A percentile compares a stretch with the other conserved stretches of the same genome.
Evolutionary conservation across 1,139 yeast genomes (phyloP).

Genomic region (Taphrina wiesneri): DNA sequence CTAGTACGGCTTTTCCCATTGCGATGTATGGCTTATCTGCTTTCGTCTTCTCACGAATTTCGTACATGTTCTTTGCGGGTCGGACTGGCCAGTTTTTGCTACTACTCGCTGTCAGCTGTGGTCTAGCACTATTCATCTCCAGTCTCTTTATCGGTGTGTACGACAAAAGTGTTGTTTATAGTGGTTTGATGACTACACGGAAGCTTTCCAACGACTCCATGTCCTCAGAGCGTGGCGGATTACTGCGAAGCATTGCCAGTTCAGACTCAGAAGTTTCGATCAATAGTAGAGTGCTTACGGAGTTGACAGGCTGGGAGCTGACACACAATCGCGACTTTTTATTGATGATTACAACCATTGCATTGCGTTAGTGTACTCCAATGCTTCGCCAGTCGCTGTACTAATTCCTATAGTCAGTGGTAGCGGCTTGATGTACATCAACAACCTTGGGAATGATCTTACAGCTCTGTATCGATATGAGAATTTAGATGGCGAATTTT

Average conservation of each 20-base stretch:
- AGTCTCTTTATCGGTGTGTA: slow-evolving; percentile 17
- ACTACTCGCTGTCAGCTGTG: slow-evolving; percentile 41
- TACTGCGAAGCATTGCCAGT: neutral
- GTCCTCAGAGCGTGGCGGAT: neutral
- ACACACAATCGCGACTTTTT: slow-evolving; percentile 9
- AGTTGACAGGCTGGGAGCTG: slow-evolving; percentile 19
- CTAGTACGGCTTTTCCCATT: slow-evolving; percentile 45
- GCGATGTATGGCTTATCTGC: slow-evolving; percentile 52
- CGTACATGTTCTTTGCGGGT: slow-evolving; percentile 43
- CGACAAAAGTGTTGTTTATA: neutral
- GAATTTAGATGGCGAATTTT: neutral
- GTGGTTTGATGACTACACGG: neutral
- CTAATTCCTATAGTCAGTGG: slow-evolving; percentile 53
- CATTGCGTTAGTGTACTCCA: slow-evolving; percentile 7
- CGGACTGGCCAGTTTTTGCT: slow-evolving; percentile 40
- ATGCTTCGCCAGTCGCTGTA: neutral
- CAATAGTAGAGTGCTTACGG: neutral
- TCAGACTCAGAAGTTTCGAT: neutral
- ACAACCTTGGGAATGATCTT: slow-evolving; percentile 28
- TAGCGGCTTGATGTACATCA: slow-evolving; percentile 69
- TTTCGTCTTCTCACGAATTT: slow-evolving; percentile 46
- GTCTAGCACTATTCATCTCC: slow-evolving; percentile 2
- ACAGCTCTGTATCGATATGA: slow-evolving; percentile 17
- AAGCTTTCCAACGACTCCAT: neutral
- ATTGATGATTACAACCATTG: slow-evolving; percentile 14